Evolutionary conservation across 495 filamentous ascomycete species (phyloP), one percentile per base, ranked within the genome.

Genomic region (Hypoxylon cercidicola): DNA sequence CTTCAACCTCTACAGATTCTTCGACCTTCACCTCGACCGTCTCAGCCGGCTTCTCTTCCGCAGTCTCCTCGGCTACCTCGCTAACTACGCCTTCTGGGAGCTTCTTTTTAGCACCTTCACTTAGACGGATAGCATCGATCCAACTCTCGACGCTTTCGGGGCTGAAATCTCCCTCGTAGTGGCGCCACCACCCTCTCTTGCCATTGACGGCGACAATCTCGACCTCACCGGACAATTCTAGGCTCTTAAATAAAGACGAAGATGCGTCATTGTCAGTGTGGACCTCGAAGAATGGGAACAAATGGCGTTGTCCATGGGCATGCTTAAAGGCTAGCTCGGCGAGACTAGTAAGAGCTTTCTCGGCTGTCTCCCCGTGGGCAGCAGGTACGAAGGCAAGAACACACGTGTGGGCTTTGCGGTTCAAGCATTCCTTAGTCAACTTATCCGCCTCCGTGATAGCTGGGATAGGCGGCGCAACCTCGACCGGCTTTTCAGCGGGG

Each of bases 61-160:
- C 59, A 23, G 57, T 34, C 62, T 84, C 73, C 64, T 85, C 82
- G 20, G 76, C 82, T 23, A 89, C 70, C 54, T 91, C 72, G 8
- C 82, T 84, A 35, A 97, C 75, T 37, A 97, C 63, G 9, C 85
- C 88, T 44, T 89, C 90, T 4, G 94, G 93, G 39, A 98, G 68
- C 79, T 88, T 91, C 74, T 88, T 83, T 82, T 93, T 97, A 18
- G 82, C 74, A 5, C 90, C 89, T 66, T 97, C 96, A 44, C 93
- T 92, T 72, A 99, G 79, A 20, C 90, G 85, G 64, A 97, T 92
- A 2, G 83, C 85, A 73, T 99, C 95, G 62, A 98, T 83, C 93
- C 93, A 98, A 52, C 81, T 78, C 75, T 96, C 92, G 34, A 98
- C 77, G 9, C 82, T 81, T 30, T 81, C 81, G 28, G 83, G 71